phyloP scores from a whole-genome alignment of 140 eudicot genomes.

The Flaveria floridana region DNA sequence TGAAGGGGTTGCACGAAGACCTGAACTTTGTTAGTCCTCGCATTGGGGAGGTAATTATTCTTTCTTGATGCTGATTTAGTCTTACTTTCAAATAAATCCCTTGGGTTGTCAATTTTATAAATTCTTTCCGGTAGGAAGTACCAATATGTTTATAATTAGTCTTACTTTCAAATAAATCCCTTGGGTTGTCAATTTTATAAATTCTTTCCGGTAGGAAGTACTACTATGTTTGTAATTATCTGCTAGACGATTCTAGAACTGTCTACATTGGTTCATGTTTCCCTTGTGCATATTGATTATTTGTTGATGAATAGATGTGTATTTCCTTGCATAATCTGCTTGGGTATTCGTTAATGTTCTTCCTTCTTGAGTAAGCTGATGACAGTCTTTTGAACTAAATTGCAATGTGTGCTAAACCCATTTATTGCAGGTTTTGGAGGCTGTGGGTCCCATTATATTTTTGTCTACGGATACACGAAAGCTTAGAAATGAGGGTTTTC shows the following conservation, averaged over 20 bases:
- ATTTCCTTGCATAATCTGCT: neutral
- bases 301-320: neutral
- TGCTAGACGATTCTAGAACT: constrained; percentile 6
- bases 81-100: constrained; percentile 4
- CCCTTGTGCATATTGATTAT: constrained; percentile 13
- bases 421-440: constrained; percentile 81
- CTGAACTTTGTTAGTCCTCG: constrained; percentile 98
- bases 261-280: constrained; percentile 20
- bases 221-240: neutral
- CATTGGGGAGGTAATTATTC: constrained; percentile 83
- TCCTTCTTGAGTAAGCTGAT: constrained; percentile 22
- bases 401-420: constrained; percentile 16
- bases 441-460: constrained; percentile 91
- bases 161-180: constrained; percentile 3
- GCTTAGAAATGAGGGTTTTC: constrained; percentile 96
- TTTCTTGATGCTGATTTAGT: constrained; percentile 24
- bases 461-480: constrained; percentile 92
- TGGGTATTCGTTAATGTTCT: neutral
- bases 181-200: constrained; percentile 3
- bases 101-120: constrained; percentile 3
- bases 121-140: constrained; percentile 10
- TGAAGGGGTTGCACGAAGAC: constrained; percentile 97
- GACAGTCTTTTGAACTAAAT: constrained; percentile 21
- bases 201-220: constrained; percentile 12
- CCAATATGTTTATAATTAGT: neutral